Percentiles rank a stretch among this genome's conserved stretches.
These are phyloP conservation scores for Tolypocladium pustulatum DNA, from an alignment of 2,329 filamentous ascomycete species.

Conservation along the genomic window DNA sequence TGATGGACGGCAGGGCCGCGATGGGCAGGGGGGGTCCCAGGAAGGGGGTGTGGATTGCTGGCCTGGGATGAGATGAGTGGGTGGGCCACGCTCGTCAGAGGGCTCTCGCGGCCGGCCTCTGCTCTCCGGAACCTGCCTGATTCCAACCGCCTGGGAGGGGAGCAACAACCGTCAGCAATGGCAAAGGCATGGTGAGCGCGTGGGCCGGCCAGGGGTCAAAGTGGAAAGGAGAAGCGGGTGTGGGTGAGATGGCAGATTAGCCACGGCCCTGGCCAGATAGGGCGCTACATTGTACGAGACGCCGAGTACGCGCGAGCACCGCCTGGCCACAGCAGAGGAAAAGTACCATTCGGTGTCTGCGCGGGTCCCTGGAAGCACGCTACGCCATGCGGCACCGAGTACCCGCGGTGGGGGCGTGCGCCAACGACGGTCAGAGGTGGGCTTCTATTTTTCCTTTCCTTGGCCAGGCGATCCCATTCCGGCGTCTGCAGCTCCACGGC, in stretches of 20 bases:
- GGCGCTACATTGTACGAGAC: background rate
- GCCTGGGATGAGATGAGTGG: background rate
- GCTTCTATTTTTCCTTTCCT: background rate
- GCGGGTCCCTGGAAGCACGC: background rate
- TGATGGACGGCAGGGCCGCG: background rate
- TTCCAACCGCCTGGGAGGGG: background rate
- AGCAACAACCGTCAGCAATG: background rate
- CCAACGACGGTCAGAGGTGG: background rate
- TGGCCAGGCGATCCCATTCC: background rate
- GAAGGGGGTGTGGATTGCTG: background rate
- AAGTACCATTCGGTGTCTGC: background rate
- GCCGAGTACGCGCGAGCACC: background rate
- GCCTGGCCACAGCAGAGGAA: background rate
- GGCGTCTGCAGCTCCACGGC: background rate
- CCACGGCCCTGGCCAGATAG: background rate
- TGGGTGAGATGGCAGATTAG: constrained; percentile 1
- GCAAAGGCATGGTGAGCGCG: constrained; percentile 6
- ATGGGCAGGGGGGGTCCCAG: background rate
- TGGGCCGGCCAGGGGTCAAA: constrained; percentile 8
- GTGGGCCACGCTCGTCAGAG: background rate
- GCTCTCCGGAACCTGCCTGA: background rate
- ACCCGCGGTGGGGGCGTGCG: background rate
- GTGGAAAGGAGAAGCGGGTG: constrained; percentile 8
- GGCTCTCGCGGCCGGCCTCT: background rate
- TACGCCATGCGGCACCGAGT: background rate